Evolutionary conservation across 2,329 filamentous ascomycete species (phyloP), one percentile per base, ranked within the genome.

Genomic region (Cylindrodendrum hubeiense): DNA sequence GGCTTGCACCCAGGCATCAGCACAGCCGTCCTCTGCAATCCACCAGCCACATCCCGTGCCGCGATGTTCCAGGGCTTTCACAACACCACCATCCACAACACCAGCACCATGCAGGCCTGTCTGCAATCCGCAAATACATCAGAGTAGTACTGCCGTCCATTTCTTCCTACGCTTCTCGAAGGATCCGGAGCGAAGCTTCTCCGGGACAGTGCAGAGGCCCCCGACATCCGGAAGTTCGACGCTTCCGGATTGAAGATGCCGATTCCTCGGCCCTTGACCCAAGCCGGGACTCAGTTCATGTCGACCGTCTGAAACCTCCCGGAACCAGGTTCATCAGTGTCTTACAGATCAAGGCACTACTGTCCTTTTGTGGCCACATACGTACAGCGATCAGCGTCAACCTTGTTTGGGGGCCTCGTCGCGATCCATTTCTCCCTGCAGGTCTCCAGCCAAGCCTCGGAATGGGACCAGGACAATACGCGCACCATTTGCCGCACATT

Each of bases 321-420:
- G 28, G 47, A 21, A 22, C 21, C 26, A 21, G 15, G 28, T 26
- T 47, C 12, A 19, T 26, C 28, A 50, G 10, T 50, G n/a, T 50
- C 47, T 21, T 50, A 21, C 12, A 46, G 17, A 21, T 26, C 47
- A 30, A 30, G 30, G 26, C 33, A 39, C 30, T 53, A 39, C 30
- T 53, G 61, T 37, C 60, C 30, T 15, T n/a, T 17, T 39, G 37
- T 39, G n/a, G 37, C 50, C 34, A 49, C 52, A 56, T n/a, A 3
- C 44, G 19, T 51, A 46, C 52, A 51, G 43, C 39, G 51, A 55
- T 50, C 26, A 43, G 12, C 33, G 34, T 56, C 26, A 51, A 44
- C 44, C 59, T 41, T 44, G 59, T 21, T 21, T 62, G 26, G 17
- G 43, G 43, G 55, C 21, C 47, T 33, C 43, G 57, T 54, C 34